A percentile compares a stretch with the other conserved stretches of the same genome.
These are phyloP conservation scores for Annulohypoxylon stygium DNA, from an alignment of 495 filamentous ascomycete species.

Conservation along the genomic window DNA sequence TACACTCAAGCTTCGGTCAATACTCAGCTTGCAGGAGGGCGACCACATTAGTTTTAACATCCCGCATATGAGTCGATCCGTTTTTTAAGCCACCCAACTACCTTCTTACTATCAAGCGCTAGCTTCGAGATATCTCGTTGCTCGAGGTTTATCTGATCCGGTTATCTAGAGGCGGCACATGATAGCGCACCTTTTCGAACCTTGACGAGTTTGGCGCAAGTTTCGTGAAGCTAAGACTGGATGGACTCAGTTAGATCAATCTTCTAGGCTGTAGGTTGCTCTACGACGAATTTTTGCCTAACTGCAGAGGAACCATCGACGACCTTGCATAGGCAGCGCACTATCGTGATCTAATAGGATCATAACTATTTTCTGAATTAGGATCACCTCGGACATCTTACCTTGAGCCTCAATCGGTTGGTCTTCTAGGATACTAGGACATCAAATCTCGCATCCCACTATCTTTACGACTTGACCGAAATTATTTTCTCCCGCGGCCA, in stretches of 20 bases:
- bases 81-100: background rate
- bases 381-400: background rate
- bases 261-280: constrained; percentile 48
- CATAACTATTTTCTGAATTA: background rate
- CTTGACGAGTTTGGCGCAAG: constrained; percentile 7
- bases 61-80: background rate
- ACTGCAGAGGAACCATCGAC: constrained; percentile 26
- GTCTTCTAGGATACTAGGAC: background rate
- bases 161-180: background rate
- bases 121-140: background rate
- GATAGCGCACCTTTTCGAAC: constrained; percentile 3
- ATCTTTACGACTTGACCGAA: constrained; percentile 35
- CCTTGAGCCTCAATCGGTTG: background rate
- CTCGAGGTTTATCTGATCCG: background rate
- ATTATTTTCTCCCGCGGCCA: constrained; percentile 52
- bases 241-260: constrained; percentile 48
- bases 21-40: background rate
- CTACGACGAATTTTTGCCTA: constrained; percentile 46
- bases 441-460: background rate
- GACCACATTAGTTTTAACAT: background rate
- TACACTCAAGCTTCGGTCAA: background rate
- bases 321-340: background rate
- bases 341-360: background rate
- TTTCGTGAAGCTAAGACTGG: constrained; percentile 18
- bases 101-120: background rate